Base-by-base conservation (phyloP, 192 early-diverging fungal genomes). In the Phlyctochytrium arcticum region DNA sequence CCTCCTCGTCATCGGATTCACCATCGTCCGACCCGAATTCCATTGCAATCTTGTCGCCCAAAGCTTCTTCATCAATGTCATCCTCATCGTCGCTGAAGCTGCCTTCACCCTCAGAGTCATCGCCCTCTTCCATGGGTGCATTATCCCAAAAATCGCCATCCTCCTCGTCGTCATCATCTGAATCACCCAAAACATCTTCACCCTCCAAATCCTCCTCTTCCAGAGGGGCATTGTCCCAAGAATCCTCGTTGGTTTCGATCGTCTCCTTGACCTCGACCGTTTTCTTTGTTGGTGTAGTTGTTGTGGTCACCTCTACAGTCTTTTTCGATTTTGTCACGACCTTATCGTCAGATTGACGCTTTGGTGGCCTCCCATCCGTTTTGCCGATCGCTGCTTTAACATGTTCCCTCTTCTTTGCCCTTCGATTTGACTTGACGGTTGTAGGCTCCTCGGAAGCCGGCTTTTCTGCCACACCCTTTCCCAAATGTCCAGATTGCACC, bases 1-100 rank as follows among this genome's bases (percentile, higher is more conserved):
- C 68, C 69, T 83, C 57, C 59, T 83, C 73, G 44, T 86, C 65
- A 70, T 76, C 75, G 66, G 78, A 74, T 68, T 72, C 24, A 54
- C 80, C 54, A 68, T 83, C 69, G 30, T 69, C 75, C 42, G 76
- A 80, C 21, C 68, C 75, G 32, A 73, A 55, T 31, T 60, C 56
- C 57, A 76, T 76, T 31, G 36, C 15, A n/a, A n/a, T n/a, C n/a
- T n/a, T n/a, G n/a, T n/a, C n/a, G n/a, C n/a, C n/a, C 3, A 65
- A 44, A 7, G 54, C 33, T 54, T 64, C 48, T 1, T 42, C 62
- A 32, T 33, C 59, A n/a, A 59, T 55, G n/a, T 37, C 57, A 27
- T 65, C 69, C 17, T 58, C 60, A 30, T 70, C 71, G 37, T n/a
- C n/a, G n/a, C 36, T 58, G 46, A 32, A 12, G 7, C 64, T 59